phyloP scores from a whole-genome alignment of 108 stramenopile species.

The Conticribra weissflogii region DNA sequence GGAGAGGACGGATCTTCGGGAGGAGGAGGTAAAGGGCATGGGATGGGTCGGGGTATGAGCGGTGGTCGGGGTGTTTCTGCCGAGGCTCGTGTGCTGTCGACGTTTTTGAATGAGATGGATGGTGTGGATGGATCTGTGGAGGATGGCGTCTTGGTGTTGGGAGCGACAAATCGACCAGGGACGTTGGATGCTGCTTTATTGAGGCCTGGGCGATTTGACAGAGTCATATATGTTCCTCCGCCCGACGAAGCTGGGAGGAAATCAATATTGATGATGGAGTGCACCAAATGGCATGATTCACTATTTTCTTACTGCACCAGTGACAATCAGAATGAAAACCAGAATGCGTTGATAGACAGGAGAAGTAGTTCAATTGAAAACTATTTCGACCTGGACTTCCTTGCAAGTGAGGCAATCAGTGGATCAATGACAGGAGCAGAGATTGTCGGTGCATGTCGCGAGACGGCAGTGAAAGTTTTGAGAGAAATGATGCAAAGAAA shows the following conservation, averaged over 20 bases:
- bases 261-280: constrained; percentile 84
- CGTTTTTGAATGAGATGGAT: constrained; percentile 98
- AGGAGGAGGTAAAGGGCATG: constrained; percentile 43
- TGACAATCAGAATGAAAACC: neutral
- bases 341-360: neutral
- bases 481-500: constrained; percentile 22
- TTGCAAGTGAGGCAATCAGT: constrained; percentile 62
- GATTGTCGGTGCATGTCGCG: constrained; percentile 81
- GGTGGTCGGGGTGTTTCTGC: constrained; percentile 80
- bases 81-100: constrained; percentile 89
- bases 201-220: constrained; percentile 94
- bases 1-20: constrained; percentile 16
- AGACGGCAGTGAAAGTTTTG: constrained; percentile 63
- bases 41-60: constrained; percentile 78
- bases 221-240: constrained; percentile 89
- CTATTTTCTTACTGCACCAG: neutral
- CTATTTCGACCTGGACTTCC: constrained; percentile 46
- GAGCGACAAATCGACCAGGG: constrained; percentile 94
- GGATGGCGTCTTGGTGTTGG: constrained; percentile 94
- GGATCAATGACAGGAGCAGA: constrained; percentile 88
- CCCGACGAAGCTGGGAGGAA: constrained; percentile 90
- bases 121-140: constrained; percentile 78
- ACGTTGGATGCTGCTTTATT: constrained; percentile 93
- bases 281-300: constrained; percentile 50
- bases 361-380: neutral